Evolutionary conservation across 306 rosid genomes (phyloP).

Genomic region (Quercus ilex): DNA sequence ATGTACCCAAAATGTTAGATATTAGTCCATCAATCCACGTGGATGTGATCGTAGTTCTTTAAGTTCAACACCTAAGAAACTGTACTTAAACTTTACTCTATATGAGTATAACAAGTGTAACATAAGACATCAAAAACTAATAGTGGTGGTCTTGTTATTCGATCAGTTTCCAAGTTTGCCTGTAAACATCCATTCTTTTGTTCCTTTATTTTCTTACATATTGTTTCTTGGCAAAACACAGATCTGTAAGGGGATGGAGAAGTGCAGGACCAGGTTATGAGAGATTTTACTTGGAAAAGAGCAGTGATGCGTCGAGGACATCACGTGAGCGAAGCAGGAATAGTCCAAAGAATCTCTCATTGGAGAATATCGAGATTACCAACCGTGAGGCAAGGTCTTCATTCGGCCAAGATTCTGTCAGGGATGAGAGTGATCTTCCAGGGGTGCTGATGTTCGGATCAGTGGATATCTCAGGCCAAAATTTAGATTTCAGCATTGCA

Average conservation of each 20-base stretch:
- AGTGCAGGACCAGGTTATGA: constrained; percentile 29
- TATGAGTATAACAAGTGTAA: neutral
- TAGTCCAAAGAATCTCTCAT: constrained; percentile 26
- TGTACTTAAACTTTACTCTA: neutral
- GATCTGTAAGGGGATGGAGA: constrained; percentile 25
- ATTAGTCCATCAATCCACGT: too few species aligned
- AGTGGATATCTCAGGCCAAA: constrained; percentile 35
- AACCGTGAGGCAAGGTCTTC: constrained; percentile 34
- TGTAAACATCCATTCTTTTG: neutral
- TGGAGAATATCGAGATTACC: constrained; percentile 40
- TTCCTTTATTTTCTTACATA: neutral
- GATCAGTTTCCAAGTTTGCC: neutral
- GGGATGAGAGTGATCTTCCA: constrained; percentile 40
- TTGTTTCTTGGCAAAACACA: constrained; percentile 30
- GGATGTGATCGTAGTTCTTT: too few species aligned
- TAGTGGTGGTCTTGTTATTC: too few species aligned
- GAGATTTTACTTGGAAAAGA: constrained; percentile 13
- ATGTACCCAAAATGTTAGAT: constrained; percentile 18
- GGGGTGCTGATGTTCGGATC: constrained; percentile 28
- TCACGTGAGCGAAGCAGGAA: constrained; percentile 47
- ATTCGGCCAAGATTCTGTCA: constrained; percentile 25
- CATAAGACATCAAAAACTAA: too few species aligned
- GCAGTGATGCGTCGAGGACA: neutral
- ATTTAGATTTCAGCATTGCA: constrained; percentile 19
- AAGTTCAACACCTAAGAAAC: too few species aligned